phyloP scores from a whole-genome alignment of 163 green algal genomes.

The Scenedesmus sp. region DNA sequence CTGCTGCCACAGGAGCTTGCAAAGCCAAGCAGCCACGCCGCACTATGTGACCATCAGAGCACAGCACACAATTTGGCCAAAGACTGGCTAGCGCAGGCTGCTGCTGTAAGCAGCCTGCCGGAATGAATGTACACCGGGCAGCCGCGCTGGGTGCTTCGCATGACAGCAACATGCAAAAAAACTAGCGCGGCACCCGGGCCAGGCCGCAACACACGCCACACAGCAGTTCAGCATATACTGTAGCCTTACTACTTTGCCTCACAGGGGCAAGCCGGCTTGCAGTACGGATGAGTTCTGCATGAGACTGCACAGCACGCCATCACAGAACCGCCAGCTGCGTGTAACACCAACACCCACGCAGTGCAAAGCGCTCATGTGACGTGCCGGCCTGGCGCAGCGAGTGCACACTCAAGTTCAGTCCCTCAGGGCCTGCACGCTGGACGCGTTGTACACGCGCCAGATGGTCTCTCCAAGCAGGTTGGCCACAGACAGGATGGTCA shows the following conservation, averaged over 20 bases:
- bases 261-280: background rate
- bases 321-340: background rate
- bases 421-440: constrained; percentile 81
- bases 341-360: background rate
- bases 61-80: background rate
- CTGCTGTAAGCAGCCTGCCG: background rate
- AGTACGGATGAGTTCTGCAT: background rate
- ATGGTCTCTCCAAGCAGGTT: constrained; percentile 99
- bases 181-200: background rate
- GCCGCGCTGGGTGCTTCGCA: background rate
- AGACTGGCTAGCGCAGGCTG: background rate
- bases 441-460: constrained; percentile 97
- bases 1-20: background rate
- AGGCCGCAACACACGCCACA: background rate
- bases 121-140: background rate
- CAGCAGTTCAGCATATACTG: background rate
- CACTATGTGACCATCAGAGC: background rate
- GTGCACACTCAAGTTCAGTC: constrained; percentile 53
- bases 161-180: constrained; percentile 2
- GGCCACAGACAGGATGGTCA: constrained; percentile 97
- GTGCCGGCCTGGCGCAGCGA: background rate
- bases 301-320: background rate
- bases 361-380: background rate
- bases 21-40: background rate
- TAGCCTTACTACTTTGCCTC: background rate